Conservation (phyloP, 805 yeast genomes). For the Maudiozyma turicensis region DNA sequence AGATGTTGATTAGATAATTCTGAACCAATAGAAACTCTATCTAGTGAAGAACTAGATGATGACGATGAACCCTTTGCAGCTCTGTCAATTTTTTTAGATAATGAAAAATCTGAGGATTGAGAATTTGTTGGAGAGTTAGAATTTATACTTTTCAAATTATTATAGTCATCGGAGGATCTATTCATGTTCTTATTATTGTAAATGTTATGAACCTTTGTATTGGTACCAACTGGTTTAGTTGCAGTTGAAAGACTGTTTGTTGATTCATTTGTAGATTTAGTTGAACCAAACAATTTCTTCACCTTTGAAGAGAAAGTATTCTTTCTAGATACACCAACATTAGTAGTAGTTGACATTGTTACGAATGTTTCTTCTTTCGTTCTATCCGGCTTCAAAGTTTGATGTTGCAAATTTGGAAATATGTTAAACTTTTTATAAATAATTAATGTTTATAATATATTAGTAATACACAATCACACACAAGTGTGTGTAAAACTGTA, state of each 20-base stretch:
- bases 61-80: conserved; percentile 1
- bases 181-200: not conserved
- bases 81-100: conserved; percentile 2
- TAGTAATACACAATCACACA: too few species aligned
- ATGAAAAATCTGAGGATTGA: conserved; percentile 4
- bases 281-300: conserved; percentile 1
- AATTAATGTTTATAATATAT: too few species aligned
- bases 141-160: not conserved
- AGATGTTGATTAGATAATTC: not conserved
- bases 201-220: not conserved
- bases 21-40: not conserved
- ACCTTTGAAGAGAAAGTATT: conserved; percentile 1
- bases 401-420: too few species aligned
- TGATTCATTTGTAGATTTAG: not conserved
- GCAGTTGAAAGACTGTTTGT: not conserved
- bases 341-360: not conserved
- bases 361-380: not conserved
- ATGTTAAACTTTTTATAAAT: too few species aligned
- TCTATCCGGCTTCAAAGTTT: too few species aligned
- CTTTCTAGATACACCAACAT: conserved; percentile 1
- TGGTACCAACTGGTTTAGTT: not conserved
- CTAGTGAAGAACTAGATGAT: not conserved
- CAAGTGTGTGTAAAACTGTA: too few species aligned
- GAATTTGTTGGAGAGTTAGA: conserved; percentile 3
- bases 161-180: not conserved